These are phyloP conservation scores for cucumber (Cucumis sativus) DNA, from an alignment of 306 rosid species.

Conservation along the genomic window DNA sequence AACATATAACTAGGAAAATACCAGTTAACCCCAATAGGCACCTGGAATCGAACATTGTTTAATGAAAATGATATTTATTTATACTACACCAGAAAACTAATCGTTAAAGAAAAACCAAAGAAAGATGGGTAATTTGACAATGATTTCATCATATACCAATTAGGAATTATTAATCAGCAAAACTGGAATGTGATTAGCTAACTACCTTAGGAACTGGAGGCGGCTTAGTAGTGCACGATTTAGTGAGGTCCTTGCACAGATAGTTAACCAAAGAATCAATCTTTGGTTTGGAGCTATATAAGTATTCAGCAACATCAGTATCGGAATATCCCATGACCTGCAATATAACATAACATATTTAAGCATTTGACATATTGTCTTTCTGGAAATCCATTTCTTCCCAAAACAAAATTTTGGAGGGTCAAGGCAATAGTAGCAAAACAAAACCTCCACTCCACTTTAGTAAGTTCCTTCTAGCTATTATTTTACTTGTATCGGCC, in stretches of 20 bases:
- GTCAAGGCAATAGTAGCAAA: background rate
- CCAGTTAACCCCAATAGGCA: background rate
- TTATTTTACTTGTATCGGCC: background rate
- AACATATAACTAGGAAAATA: background rate
- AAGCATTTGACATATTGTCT: background rate
- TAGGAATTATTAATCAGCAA: background rate
- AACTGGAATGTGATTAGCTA: conserved; percentile 4
- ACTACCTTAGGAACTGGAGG: conserved; percentile 88
- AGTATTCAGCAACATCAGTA: conserved; percentile 88
- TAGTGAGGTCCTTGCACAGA: conserved; percentile 67
- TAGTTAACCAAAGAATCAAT: conserved; percentile 42
- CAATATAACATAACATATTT: conserved; percentile 5
- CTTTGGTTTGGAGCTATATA: conserved; percentile 55
- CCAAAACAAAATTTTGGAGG: background rate
- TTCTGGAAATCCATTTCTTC: background rate
- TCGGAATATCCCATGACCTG: conserved; percentile 91
- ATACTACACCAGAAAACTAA: background rate
- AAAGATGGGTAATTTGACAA: background rate
- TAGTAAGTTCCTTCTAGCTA: background rate
- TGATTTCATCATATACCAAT: background rate
- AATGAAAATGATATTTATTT: background rate
- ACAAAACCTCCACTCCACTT: background rate
- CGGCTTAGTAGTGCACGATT: conserved; percentile 59
- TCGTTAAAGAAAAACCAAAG: background rate
- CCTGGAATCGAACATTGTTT: background rate